Base-by-base conservation (phyloP, 805 yeast genomes). In the Jamesozyma lodderae region DNA sequence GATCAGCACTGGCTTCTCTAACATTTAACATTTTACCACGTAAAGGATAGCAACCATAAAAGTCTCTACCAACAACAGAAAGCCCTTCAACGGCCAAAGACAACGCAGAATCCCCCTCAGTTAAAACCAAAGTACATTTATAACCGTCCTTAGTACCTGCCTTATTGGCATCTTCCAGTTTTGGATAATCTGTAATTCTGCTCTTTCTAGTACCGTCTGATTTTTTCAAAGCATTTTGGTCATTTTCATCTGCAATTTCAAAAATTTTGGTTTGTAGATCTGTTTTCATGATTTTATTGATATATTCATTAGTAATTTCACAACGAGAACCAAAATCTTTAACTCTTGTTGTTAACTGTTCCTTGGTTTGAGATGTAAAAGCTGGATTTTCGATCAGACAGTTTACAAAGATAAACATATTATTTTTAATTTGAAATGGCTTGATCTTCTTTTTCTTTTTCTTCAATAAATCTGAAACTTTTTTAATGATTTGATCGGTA, bases 91-190 rank as follows among this genome's bases (percentile, higher is more conserved):
- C 92, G 1, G 98, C 98, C 43, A 85, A 69, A 2, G 94, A 75
- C 67, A 76, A 69, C 48, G 98, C 98, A 45, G 98, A 92, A 55
- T 88, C 96, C 55, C 98, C 98, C 66, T 92, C 98, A 2, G 98
- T 92, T 41, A 92, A 63, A 53, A 92, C 85, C 52, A 92, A 68
- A 1, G 97, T 90, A 68, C 97, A 88, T 60, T 85, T 83, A 52
- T 80, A 71, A 20, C 96, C 95, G 16, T 88, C 96, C 44, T 70
- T 76, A 0, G 97, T 90, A 43, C 98, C 98, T 0, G 98, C 98
- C 56, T 73, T 84, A 59, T 88, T 87, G 1, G 98, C 98, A 66
- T 92, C 98, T 48, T 83, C 95, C 38, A 92, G 72, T 59, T 90
- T 90, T 4, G 83, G 83, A 55, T 82, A 82, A 27, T 87, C 88